Base-by-base conservation (phyloP, 2,329 filamentous ascomycete genomes). In the Seiridium unicorne region DNA sequence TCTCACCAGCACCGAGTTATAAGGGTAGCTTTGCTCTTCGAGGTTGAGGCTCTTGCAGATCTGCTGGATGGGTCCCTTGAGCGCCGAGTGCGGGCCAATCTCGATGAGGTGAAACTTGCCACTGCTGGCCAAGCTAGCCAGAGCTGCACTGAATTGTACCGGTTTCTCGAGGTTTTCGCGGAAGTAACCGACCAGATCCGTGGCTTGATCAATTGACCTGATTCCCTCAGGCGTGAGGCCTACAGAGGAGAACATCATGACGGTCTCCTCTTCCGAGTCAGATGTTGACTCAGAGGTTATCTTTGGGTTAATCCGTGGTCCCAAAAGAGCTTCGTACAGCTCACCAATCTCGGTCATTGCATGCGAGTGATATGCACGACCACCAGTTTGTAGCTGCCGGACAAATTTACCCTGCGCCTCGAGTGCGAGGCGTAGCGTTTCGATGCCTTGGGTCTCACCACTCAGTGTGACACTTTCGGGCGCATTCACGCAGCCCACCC, bases 301-400 rank as follows among this genome's bases (percentile, higher is more conserved):
- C n/a, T n/a, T n/a, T n/a, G n/a, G n/a, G n/a, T n/a, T n/a, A n/a
- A n/a, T n/a, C n/a, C 7, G 1, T 31, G 34, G 54, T 11, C 5
- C 13, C 3, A 54, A 11, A n/a, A 56, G 54, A 13, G 55, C 49
- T 35, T 63, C 58, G 38, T 64, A 64, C 18, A 46, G 49, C 1
- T 26, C 47, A 1, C 55, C 63, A 3, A 64, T 60, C 40, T 56
- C 53, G 9, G 56, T 46, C 61, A 65, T 63, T 26, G 59, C 57
- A 31, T 61, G 61, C 3, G 64, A 65, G 55, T 65, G 64, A 42
- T 65, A 65, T 2, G 64, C 64, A 18, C 54, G 44, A 11, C 62
- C 62, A 32, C 44, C 57, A 5, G 62, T 61, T 32, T 62, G 58
- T 3, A 65, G 35, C 6, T 51, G 4, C 4, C 46, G 53, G 26